These are phyloP conservation scores for Lentinula boryana DNA, from an alignment of 768 basidiomycete species.

Conservation along the genomic window DNA sequence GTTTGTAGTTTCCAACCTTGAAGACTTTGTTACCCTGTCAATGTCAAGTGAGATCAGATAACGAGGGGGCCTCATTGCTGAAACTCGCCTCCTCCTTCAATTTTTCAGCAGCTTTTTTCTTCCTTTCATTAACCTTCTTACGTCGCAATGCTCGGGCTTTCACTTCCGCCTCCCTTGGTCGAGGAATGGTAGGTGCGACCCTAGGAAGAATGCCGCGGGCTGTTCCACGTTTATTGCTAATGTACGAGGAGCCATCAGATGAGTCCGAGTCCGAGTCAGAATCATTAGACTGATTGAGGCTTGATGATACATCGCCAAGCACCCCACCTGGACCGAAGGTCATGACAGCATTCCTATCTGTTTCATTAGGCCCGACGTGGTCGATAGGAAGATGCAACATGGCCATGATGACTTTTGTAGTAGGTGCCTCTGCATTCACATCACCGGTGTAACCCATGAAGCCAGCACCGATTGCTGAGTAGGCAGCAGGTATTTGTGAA, in stretches of 20 bases:
- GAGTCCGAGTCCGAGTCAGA: background rate
- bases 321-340: background rate
- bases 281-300: background rate
- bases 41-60: background rate
- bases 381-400: slow-evolving; percentile 8
- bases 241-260: background rate
- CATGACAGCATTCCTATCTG: background rate
- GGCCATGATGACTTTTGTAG: slow-evolving; percentile 7
- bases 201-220: background rate
- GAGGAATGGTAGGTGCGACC: background rate
- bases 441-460: slow-evolving; percentile 14
- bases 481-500: slow-evolving; percentile 13
- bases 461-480: slow-evolving; percentile 8
- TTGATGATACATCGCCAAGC: background rate
- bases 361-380: background rate
- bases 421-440: slow-evolving; percentile 12
- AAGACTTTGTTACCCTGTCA: background rate
- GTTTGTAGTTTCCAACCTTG: background rate
- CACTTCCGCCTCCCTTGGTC: slow-evolving; percentile 8
- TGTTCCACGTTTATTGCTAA: background rate
- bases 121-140: background rate
- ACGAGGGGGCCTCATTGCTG: background rate
- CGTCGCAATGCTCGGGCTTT: slow-evolving; percentile 10
- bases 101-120: slow-evolving; percentile 1
- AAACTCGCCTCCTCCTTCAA: slow-evolving; percentile 3